phyloP scores from a whole-genome alignment of 176 grass and related monocot species.

The Juncus inflexus region DNA sequence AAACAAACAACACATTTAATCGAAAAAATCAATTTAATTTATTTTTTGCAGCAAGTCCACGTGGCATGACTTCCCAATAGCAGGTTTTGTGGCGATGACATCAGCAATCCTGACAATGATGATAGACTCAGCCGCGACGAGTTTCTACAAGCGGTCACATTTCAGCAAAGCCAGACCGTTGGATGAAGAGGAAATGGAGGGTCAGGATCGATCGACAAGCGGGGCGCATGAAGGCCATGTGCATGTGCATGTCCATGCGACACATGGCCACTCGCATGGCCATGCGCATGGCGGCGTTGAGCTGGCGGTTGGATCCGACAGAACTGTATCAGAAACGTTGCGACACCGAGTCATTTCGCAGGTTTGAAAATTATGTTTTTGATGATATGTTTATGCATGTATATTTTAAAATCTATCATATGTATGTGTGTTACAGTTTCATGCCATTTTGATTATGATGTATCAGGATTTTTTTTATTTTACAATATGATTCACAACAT shows the following conservation, averaged over 20 bases:
- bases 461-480: no score
- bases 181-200: conserved; percentile 41
- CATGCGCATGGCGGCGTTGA: conserved; percentile 18
- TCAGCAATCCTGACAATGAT: conserved; percentile 78
- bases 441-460: no score
- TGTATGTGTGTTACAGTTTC: no score
- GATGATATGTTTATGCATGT: no score
- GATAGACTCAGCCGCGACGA: conserved; percentile 85
- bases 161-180: conserved; percentile 79
- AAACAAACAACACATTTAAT: not conserved
- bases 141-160: conserved; percentile 72
- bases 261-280: conserved; percentile 47
- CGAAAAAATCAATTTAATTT: not conserved
- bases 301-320: conserved; percentile 29
- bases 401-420: no score
- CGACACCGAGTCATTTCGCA: conserved; percentile 85
- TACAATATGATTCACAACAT: no score
- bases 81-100: conserved; percentile 69
- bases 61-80: conserved; percentile 53
- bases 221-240: conserved; percentile 29
- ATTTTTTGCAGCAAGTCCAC: conserved; percentile 12
- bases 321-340: conserved; percentile 50
- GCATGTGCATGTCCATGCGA: conserved; percentile 42
- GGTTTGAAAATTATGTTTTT: conserved; percentile 35
- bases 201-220: conserved; percentile 15